These are phyloP conservation scores for Barnettozyma hawaiiensis DNA, from an alignment of 1,139 yeast species.

Conservation along the genomic window DNA sequence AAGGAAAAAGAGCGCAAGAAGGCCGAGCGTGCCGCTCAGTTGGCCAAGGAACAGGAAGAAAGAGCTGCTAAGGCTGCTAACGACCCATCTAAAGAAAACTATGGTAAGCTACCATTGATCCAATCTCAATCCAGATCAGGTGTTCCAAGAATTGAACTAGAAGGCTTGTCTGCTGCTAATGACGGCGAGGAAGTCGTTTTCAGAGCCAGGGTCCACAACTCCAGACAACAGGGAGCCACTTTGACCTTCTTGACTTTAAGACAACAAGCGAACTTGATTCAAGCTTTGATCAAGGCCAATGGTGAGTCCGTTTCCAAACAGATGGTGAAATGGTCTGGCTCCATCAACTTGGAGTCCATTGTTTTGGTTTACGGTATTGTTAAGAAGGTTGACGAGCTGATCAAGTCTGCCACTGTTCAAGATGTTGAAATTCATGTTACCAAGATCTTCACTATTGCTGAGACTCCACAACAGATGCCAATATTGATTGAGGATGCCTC, in stretches of 20 bases:
- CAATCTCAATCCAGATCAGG: constrained; percentile 67
- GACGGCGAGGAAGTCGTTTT: constrained; percentile 78
- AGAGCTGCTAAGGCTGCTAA: constrained; percentile 71
- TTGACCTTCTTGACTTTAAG: constrained; percentile 87
- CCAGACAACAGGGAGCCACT: constrained; percentile 94
- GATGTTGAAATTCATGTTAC: constrained; percentile 78
- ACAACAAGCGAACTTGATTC: constrained; percentile 79
- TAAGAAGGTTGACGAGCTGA: constrained; percentile 76
- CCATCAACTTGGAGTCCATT: constrained; percentile 81
- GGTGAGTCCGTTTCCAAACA: constrained; percentile 74
- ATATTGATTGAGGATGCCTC: constrained; percentile 93
- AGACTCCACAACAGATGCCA: constrained; percentile 90
- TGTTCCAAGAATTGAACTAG: constrained; percentile 50
- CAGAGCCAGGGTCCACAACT: constrained; percentile 90
- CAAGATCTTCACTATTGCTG: constrained; percentile 71
- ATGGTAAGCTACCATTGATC: constrained; percentile 85
- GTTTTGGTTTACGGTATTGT: constrained; percentile 86
- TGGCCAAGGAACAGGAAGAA: constrained; percentile 83
- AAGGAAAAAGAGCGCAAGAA: constrained; percentile 88
- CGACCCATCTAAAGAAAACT: constrained; percentile 81
- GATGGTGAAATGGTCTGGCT: constrained; percentile 94
- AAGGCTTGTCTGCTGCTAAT: constrained; percentile 51
- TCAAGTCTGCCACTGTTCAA: constrained; percentile 88
- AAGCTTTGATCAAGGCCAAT: constrained; percentile 72
- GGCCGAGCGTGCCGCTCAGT: constrained; percentile 86